Base-by-base conservation (phyloP, 1,284 basidiomycete species). In the Ganoderma sp. region DNA sequence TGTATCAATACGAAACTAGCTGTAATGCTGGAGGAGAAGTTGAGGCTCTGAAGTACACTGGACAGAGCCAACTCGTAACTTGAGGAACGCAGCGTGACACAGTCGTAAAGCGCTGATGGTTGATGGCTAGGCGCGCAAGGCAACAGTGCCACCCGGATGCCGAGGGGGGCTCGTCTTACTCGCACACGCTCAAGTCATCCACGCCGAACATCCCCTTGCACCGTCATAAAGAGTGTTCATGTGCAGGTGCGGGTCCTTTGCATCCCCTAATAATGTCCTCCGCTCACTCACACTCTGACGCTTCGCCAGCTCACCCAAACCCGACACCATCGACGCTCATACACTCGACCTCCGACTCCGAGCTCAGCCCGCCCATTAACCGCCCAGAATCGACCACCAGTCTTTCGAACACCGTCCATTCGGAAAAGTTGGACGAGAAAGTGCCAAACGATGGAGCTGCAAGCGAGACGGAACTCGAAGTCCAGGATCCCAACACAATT, bases 401-500 rank as follows among this genome's bases (percentile, higher is more conserved):
- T 28, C 10, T 54, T 14, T 54, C 64, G 28, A 28, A 25, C 0
- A 63, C 67, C 6, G n/a, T 63, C 32, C 37, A 58, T 39, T 56
- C 45, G 4, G 48, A 69, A 32, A 61, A 60, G 25, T 6, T 37
- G 9, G 22, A 28, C 10, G 61, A 54, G 14, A 22, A 34, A 17
- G 22, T 12, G 10, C 25, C 25, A 3, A 10, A 39, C 6, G 19
- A n/a, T 15, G 32, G 25, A 12, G 57, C 5, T 2, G 17, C 45
- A 8, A 43, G 22, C 5, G 39, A 15, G 4, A 10, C 28, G 14
- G 42, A 64, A 19, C 8, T n/a, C 10, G 37, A 39, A 39, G 37
- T 9, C 15, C 52, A 68, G 34, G 61, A 73, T 54, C 61, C 63
- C 19, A 67, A 72, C 22, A 64, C 64, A 2, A 58, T 75, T 37